Percentiles rank a stretch among this genome's conserved stretches.
Conservation (phyloP, 2,329 filamentous ascomycete genomes). For the Beauveria medogensis region DNA sequence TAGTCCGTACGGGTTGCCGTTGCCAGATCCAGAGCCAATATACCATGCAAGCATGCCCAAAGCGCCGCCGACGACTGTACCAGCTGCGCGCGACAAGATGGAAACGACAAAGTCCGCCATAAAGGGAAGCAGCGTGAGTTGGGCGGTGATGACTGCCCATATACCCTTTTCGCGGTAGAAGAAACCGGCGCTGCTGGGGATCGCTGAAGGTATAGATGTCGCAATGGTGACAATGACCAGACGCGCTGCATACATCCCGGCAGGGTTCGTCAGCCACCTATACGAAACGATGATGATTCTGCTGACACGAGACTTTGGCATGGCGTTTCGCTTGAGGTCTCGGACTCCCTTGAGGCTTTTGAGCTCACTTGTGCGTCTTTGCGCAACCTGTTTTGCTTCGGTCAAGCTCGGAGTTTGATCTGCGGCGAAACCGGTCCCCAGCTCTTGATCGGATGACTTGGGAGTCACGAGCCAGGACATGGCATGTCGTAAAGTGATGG, state of each 20-base stretch:
- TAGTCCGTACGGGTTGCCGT: constrained; percentile 42
- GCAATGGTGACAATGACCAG: constrained; percentile 40
- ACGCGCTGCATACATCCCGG: constrained; percentile 38
- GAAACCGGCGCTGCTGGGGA: constrained; percentile 37
- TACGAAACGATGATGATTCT: constrained; percentile 20
- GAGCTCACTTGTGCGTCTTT: not conserved
- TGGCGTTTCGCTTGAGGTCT: not conserved
- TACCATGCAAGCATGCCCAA: constrained; percentile 43
- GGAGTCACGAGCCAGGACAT: constrained; percentile 29
- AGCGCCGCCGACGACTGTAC: constrained; percentile 38
- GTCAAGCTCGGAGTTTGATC: not conserved
- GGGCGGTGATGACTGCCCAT: constrained; percentile 44
- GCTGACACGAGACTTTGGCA: constrained; percentile 12
- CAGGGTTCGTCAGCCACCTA: constrained; percentile 33
- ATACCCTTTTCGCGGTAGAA: constrained; percentile 44
- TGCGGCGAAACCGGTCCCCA: not conserved
- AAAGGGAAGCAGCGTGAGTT: constrained; percentile 38
- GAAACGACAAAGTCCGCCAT: constrained; percentile 42
- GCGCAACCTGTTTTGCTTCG: not conserved
- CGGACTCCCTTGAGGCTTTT: not conserved
- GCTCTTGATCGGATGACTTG: not conserved
- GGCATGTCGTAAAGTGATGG: constrained; percentile 30
- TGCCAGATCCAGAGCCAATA: constrained; percentile 38
- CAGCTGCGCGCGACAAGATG: constrained; percentile 30
- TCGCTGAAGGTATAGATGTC: constrained; percentile 30